Evolutionary conservation across 768 basidiomycete genomes (phyloP), one percentile per base, ranked within the genome.

Genomic region (Lactarius psammicola): DNA sequence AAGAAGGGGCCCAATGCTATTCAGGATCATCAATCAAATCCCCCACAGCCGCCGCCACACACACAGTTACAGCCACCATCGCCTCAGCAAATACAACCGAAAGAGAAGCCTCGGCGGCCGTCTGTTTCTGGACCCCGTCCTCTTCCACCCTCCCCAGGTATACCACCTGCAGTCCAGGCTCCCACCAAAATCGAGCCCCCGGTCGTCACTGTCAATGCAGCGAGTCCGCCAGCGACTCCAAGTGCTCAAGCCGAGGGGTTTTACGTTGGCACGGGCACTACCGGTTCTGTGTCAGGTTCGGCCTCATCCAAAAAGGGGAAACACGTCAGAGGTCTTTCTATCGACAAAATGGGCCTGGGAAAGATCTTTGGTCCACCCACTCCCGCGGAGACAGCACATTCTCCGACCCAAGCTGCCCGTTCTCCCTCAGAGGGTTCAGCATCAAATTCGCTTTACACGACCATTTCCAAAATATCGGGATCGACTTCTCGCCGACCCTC

Each of bases 331-430:
- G 89, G 89, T 10, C 78, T 90, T 66, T 91, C 90, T 4, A 77
- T 92, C 69, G 92, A 93, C 79, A 89, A 88, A 74, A 85, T 93
- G 70, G 89, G 87, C 11, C 80, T 94, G 3, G 84, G 85, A 60
- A 92, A 90, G 77, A 83, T 94, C 62, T 88, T 93, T 62, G 83
- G 83, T 36, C 73, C 80, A 20, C 72, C 75, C 30, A 60, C 70
- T 26, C 76, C 75, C 56, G 63, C 75, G 8, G 77, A 79, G n/a
- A 57, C 68, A 9, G 57, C 38, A 49, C 72, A 75, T n/a, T 63
- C 72, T 28, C 71, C 72, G 49, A 76, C 75, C 6, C 73, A 69
- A 18, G 72, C 77, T 34, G 78, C 80, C 20, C 78, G 83, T 63
- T 74, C 77, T 30, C 79, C 82, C 1, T 78, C 77, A 31, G 70